These are phyloP conservation scores for Neltuma alba DNA, from an alignment of 306 rosid species.

Conservation along the genomic window DNA sequence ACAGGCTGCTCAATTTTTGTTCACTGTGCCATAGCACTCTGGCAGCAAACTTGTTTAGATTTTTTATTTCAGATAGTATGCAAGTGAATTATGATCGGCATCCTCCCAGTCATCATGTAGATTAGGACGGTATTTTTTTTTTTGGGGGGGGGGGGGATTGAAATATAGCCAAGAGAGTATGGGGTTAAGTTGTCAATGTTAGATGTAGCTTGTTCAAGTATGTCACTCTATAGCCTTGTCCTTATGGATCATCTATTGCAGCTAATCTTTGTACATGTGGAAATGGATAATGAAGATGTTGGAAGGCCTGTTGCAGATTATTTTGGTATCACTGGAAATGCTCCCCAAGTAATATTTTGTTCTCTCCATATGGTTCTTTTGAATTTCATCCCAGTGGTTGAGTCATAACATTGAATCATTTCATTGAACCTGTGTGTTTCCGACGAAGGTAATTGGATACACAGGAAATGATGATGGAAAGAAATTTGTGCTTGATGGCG, in stretches of 20 bases:
- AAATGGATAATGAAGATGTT: conserved; percentile 84
- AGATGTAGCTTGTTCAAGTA: neutral
- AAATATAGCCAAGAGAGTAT: neutral
- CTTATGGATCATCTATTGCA: conserved; percentile 47
- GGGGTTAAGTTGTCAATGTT: neutral
- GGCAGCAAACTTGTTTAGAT: conserved; percentile 2
- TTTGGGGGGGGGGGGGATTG: too few species aligned
- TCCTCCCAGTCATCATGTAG: conserved; percentile 11
- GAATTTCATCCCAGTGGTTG: conserved; percentile 6
- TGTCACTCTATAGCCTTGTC: neutral
- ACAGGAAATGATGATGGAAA: conserved; percentile 89
- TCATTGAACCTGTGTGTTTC: conserved; percentile 26
- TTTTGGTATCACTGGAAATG: conserved; percentile 82
- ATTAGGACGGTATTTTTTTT: conserved; percentile 16
- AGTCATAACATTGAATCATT: conserved; percentile 23
- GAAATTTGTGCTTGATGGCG: conserved; percentile 78
- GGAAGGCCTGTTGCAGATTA: conserved; percentile 93
- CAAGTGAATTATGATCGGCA: conserved; percentile 2
- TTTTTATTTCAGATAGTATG: conserved; percentile 21
- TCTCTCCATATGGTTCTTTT: neutral
- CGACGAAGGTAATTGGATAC: conserved; percentile 71
- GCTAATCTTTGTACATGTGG: conserved; percentile 85
- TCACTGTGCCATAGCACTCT: conserved; percentile 13
- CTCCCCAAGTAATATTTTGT: conserved; percentile 64
- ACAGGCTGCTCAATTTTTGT: neutral